Conservation (phyloP, 768 basidiomycete species). For the Tulasnella sp. region DNA sequence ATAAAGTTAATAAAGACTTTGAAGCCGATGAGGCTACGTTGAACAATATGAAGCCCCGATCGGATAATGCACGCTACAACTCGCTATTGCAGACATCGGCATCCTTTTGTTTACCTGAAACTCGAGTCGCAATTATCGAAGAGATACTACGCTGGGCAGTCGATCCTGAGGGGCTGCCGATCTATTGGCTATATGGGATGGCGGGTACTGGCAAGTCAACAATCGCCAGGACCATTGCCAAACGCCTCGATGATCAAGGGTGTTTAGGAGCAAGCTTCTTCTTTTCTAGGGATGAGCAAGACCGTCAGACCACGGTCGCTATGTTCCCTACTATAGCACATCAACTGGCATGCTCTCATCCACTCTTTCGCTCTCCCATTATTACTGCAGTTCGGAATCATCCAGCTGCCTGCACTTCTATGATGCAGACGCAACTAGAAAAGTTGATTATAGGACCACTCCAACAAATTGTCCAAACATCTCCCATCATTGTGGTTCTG, state of each 20-base stretch:
- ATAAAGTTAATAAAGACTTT: no score
- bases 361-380: not conserved
- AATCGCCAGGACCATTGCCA: constrained; percentile 28
- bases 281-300: constrained; percentile 22
- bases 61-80: constrained; percentile 5
- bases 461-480: not conserved
- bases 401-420: constrained; percentile 3
- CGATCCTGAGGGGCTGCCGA: not conserved
- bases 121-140: not conserved
- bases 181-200: constrained; percentile 27
- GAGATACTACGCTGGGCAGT: constrained; percentile 1
- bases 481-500: constrained; percentile 25
- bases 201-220: constrained; percentile 32
- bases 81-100: not conserved
- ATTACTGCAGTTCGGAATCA: constrained; percentile 13
- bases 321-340: constrained; percentile 27
- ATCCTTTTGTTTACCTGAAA: not conserved
- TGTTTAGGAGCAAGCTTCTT: constrained; percentile 28
- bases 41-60: not conserved
- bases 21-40: not conserved
- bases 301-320: constrained; percentile 18
- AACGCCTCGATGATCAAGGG: constrained; percentile 18
- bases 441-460: constrained; percentile 18
- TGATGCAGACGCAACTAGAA: constrained; percentile 19
- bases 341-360: constrained; percentile 22